Conservation (phyloP, 108 stramenopile species). For the Nannochloropsis salina region DNA sequence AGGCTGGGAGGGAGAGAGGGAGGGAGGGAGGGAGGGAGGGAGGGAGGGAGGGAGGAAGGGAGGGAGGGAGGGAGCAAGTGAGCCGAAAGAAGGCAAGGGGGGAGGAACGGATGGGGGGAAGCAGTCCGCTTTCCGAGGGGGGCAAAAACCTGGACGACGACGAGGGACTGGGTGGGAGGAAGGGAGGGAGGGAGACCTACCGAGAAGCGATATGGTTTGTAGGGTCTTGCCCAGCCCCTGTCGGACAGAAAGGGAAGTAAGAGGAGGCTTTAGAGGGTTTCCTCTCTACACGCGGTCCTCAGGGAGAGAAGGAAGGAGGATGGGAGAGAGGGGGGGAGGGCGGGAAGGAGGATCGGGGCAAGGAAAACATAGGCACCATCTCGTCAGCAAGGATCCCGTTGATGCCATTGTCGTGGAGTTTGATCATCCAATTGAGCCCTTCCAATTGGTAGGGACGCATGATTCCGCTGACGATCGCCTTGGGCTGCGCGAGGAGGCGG, state of each 20-base stretch:
- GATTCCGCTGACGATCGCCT: slow-evolving; percentile 66
- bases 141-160: neutral
- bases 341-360: neutral
- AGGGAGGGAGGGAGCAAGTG: neutral
- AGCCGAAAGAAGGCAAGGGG: slow-evolving; percentile 85
- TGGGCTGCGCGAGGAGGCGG: slow-evolving; percentile 80
- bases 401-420: slow-evolving; percentile 94
- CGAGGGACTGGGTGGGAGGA: neutral
- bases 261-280: neutral
- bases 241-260: neutral
- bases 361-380: slow-evolving; percentile 53
- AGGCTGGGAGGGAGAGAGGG: slow-evolving; percentile 88
- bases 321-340: slow-evolving; percentile 5
- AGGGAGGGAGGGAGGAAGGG: neutral
- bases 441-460: slow-evolving; percentile 98
- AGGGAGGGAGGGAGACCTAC: neutral
- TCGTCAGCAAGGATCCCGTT: slow-evolving; percentile 99
- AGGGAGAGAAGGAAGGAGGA: neutral
- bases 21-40: slow-evolving; percentile 34
- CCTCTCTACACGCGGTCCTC: neutral
- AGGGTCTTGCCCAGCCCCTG: slow-evolving; percentile 82
- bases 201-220: slow-evolving; percentile 84
- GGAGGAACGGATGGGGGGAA: slow-evolving; percentile 25
- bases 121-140: neutral
- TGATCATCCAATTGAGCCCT: slow-evolving; percentile 98